Percentiles rank a stretch among this genome's conserved stretches.
Conservation (phyloP, 176 grass and related monocot genomes). For the Neostapfia colusana region DNA sequence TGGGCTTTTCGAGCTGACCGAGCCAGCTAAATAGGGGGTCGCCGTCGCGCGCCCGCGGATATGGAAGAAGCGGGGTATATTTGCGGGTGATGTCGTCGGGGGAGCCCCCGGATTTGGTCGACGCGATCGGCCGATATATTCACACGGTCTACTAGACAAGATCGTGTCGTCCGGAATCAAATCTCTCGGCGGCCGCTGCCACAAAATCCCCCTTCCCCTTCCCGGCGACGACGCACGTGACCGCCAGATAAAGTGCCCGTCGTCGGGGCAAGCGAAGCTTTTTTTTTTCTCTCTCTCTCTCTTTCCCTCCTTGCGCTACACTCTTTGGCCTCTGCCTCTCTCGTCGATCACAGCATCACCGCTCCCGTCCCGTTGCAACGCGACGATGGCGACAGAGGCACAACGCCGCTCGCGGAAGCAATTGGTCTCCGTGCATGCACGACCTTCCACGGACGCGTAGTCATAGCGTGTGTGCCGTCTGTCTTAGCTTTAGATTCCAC, state of each 20-base stretch:
- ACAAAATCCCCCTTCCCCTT: conserved; percentile 16
- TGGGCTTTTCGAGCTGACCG: neutral
- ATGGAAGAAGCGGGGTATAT: conserved; percentile 41
- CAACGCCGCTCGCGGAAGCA: too few relatives aligned
- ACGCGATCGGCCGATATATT: conserved; percentile 24
- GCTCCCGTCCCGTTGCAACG: neutral
- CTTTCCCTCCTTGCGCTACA: too few relatives aligned
- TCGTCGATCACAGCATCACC: neutral
- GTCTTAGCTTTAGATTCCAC: too few relatives aligned
- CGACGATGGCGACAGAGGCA: neutral
- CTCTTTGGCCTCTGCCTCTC: too few relatives aligned
- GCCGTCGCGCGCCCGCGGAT: conserved; percentile 5
- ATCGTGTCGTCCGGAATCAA: conserved; percentile 37
- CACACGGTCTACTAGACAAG: conserved; percentile 47
- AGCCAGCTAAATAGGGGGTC: neutral
- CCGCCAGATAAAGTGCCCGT: neutral
- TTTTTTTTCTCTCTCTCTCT: too few relatives aligned
- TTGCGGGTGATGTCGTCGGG: conserved; percentile 1
- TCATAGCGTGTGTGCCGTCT: too few relatives aligned
- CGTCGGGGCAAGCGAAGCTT: neutral
- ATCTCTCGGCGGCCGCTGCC: conserved; percentile 17
- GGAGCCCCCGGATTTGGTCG: conserved; percentile 43
- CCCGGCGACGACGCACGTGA: conserved; percentile 10
- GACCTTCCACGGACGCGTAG: neutral
- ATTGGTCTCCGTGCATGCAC: neutral